Evolutionary conservation across 768 basidiomycete species (phyloP).

Genomic region (Boletus bicolor): DNA sequence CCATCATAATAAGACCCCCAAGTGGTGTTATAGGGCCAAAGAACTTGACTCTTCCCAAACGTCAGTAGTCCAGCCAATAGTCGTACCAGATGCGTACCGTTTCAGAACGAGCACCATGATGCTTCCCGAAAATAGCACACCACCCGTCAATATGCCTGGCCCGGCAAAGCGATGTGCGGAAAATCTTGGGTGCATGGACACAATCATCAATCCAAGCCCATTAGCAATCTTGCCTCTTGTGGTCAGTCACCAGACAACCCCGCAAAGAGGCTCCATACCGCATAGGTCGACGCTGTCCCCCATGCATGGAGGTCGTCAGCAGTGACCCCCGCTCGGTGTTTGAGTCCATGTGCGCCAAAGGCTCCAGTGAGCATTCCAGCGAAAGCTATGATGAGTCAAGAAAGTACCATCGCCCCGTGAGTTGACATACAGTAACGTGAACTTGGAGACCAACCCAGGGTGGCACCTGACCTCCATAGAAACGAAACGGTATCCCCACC

Average conservation of each 20-base stretch:
- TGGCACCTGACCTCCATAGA: constrained; percentile 43
- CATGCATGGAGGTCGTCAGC: constrained; percentile 56
- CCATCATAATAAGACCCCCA: constrained; percentile 62
- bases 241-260: constrained; percentile 8
- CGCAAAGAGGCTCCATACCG: constrained; percentile 40
- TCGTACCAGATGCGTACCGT: constrained; percentile 30
- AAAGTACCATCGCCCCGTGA: not conserved
- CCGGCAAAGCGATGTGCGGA: constrained; percentile 60
- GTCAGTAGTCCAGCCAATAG: not conserved
- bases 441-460: constrained; percentile 34
- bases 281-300: constrained; percentile 60
- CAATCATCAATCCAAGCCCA: constrained; percentile 59
- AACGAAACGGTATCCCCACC: constrained; percentile 19
- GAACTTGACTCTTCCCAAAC: constrained; percentile 39
- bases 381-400: constrained; percentile 31
- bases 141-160: constrained; percentile 59
- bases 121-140: constrained; percentile 59
- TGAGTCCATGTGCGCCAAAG: constrained; percentile 66
- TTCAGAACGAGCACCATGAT: constrained; percentile 55
- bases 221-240: constrained; percentile 53
- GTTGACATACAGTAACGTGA: not conserved
- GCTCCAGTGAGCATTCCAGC: constrained; percentile 59
- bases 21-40: constrained; percentile 68
- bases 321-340: constrained; percentile 44
- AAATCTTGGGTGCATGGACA: constrained; percentile 64